Conservation (phyloP, 257 asterid species). For the Knoxia roxburghii region DNA sequence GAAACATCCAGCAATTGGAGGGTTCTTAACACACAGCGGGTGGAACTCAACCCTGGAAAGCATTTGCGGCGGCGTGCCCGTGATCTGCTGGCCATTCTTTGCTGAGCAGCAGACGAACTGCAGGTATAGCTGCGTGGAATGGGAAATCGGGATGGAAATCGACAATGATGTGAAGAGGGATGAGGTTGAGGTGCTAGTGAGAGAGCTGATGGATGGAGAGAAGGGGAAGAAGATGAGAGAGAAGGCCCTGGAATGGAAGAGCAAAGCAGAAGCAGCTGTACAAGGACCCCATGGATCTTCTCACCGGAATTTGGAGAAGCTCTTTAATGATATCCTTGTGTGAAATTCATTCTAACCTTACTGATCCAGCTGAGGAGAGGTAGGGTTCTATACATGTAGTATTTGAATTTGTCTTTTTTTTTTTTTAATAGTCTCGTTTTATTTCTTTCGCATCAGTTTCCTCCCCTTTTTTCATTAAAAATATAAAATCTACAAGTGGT, state of each 20-base stretch:
- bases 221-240: constrained; percentile 42
- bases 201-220: constrained; percentile 46
- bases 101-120: constrained; percentile 56
- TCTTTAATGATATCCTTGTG: constrained; percentile 25
- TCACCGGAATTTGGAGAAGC: constrained; percentile 22
- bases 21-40: constrained; percentile 56
- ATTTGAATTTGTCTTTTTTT: too few relatives aligned
- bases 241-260: constrained; percentile 37
- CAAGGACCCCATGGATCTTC: constrained; percentile 30
- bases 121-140: constrained; percentile 35
- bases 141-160: constrained; percentile 50
- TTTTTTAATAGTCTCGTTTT: too few relatives aligned
- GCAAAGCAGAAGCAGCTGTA: constrained; percentile 35
- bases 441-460: too few relatives aligned
- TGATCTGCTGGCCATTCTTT: constrained; percentile 53
- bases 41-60: constrained; percentile 41
- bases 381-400: too few relatives aligned
- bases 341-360: too few relatives aligned
- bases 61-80: constrained; percentile 34
- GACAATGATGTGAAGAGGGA: constrained; percentile 41
- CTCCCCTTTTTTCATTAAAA: too few relatives aligned
- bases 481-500: too few relatives aligned
- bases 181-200: constrained; percentile 43
- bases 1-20: constrained; percentile 43
- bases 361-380: too few relatives aligned